These are phyloP conservation scores for Cryptococcus wingfieldii DNA, from an alignment of 1,284 basidiomycete species.

Conservation along the genomic window DNA sequence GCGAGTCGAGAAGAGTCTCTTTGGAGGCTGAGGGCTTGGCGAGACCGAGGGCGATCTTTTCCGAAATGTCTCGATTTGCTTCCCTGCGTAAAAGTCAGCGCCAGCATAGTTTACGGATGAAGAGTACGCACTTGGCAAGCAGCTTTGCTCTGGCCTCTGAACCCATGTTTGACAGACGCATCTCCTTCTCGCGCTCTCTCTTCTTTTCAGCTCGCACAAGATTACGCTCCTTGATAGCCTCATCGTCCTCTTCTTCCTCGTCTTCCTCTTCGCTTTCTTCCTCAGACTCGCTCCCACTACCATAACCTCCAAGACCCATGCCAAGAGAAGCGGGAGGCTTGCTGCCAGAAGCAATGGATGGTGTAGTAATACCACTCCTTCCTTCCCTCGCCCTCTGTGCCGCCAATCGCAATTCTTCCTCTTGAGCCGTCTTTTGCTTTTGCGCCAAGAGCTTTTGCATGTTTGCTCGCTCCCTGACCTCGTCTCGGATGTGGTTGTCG, in stretches of 20 bases:
- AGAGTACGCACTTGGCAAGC: slow-evolving; percentile 62
- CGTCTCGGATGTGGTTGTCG: slow-evolving; percentile 96
- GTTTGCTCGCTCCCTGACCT: slow-evolving; percentile 88
- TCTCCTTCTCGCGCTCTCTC: slow-evolving; percentile 88
- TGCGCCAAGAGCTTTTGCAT: slow-evolving; percentile 98
- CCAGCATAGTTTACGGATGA: not conserved
- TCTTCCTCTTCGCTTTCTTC: slow-evolving; percentile 55
- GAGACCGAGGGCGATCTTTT: slow-evolving; percentile 95
- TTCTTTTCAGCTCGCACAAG: slow-evolving; percentile 87
- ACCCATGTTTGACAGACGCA: slow-evolving; percentile 99
- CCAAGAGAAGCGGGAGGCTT: slow-evolving; percentile 53
- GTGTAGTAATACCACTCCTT: slow-evolving; percentile 66
- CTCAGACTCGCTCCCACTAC: slow-evolving; percentile 58
- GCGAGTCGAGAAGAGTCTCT: slow-evolving; percentile 93
- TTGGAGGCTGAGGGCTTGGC: slow-evolving; percentile 94
- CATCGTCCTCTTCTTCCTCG: slow-evolving; percentile 67
- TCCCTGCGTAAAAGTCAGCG: slow-evolving; percentile 51
- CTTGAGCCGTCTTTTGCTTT: slow-evolving; percentile 95
- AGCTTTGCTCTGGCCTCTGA: slow-evolving; percentile 92
- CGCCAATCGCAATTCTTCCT: slow-evolving; percentile 88
- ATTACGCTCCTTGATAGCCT: slow-evolving; percentile 79
- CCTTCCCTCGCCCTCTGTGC: slow-evolving; percentile 95
- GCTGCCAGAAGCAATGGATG: slow-evolving; percentile 41
- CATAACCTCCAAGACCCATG: slow-evolving; percentile 75
- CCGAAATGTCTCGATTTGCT: slow-evolving; percentile 97